Base-by-base conservation (phyloP, 768 basidiomycete species). In the Boletellus sp. region DNA sequence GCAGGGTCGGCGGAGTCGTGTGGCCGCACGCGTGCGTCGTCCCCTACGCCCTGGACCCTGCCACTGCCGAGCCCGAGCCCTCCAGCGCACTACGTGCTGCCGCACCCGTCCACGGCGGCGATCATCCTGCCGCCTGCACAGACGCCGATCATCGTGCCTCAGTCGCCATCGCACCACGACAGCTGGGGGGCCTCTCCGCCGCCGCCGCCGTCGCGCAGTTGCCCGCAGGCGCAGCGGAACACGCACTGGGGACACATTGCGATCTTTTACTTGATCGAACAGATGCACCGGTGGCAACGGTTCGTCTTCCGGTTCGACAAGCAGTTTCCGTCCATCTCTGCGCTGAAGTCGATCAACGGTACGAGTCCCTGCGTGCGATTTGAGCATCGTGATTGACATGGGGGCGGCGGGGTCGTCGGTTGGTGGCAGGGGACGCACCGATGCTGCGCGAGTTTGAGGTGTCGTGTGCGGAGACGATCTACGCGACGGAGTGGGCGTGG, bases 221-320 rank as follows among this genome's bases (percentile, higher is more conserved):
- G 37, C 6, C 65, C 65, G 2, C 67, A 69, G 40, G 13, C 72
- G 40, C 66, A 76, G 53, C 72, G 74, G 16, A 83, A 78, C 53
- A 75, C 79, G 53, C 83, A 87, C 47, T 91, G 88, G 88, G 88
- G 87, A 0, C 81, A 88, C 55, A 85, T 91, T 28, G 85, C 84
- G 0, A 80, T 90, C 39, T 89, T 77, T 64, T 91, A 90, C 62
- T 68, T 91, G 19, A 81, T 84, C 2, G 80, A 87, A 56, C 85
- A 89, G 63, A 90, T 90, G 81, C 81, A 81, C 55, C 78, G 88
- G 24, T 91, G 88, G 88, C 77, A 86, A 61, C 75, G 87, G 20
- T 91, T 91, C 57, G 77, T 90, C 11, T 90, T 91, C 59, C 73
- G 84, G 36, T 90, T 87, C 56, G 86, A 89, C 60, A 84, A 80